phyloP scores from a whole-genome alignment of 2,329 filamentous ascomycete species.

The Davidsoniella neocaledoniae region DNA sequence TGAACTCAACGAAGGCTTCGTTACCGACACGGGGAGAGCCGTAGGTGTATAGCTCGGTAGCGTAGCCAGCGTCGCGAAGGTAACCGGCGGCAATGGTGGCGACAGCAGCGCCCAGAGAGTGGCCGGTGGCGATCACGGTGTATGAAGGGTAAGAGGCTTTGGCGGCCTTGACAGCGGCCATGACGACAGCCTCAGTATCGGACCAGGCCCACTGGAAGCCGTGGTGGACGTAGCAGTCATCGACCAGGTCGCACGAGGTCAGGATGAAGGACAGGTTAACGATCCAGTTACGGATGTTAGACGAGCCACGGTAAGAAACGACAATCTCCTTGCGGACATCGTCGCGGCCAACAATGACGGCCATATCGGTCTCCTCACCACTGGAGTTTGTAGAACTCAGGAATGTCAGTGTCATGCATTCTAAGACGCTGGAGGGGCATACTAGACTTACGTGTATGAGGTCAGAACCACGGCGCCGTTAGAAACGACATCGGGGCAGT shows the following conservation, averaged over 20 bases:
- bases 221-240: constrained; percentile 33
- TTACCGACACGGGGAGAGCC: constrained; percentile 52
- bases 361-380: constrained; percentile 26
- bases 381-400: constrained; percentile 18
- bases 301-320: constrained; percentile 41
- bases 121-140: constrained; percentile 42
- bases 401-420: constrained; percentile 13
- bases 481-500: constrained; percentile 5
- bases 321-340: constrained; percentile 34
- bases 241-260: constrained; percentile 21
- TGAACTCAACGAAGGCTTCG: constrained; percentile 32
- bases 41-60: constrained; percentile 41
- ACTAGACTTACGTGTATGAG: constrained; percentile 9
- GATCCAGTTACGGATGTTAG: constrained; percentile 44
- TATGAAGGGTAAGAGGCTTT: constrained; percentile 31
- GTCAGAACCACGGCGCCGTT: constrained; percentile 8
- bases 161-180: constrained; percentile 28
- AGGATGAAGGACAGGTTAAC: constrained; percentile 32
- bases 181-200: constrained; percentile 29
- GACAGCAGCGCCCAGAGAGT: constrained; percentile 52
- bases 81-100: constrained; percentile 42
- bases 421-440: constrained; percentile 4
- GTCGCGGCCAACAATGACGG: constrained; percentile 37
- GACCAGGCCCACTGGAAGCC: constrained; percentile 45
- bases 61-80: constrained; percentile 31